Conservation (phyloP, 306 rosid species). For the Geum urbanum region DNA sequence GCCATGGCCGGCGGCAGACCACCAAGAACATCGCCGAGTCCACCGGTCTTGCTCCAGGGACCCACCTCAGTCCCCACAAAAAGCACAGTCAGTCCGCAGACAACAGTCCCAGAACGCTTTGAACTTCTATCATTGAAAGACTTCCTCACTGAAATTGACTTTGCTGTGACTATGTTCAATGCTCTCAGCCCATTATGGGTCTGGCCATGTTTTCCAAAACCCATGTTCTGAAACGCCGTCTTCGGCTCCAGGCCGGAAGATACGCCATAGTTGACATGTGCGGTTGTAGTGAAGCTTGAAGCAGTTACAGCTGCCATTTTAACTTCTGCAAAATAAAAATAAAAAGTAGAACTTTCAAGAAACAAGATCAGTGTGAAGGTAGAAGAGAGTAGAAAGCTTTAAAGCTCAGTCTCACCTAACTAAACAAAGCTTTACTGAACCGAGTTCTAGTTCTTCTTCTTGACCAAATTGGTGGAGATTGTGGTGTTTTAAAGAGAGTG, state of each 20-base stretch:
- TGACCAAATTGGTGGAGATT: background rate
- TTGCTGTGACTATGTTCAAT: slow-evolving; percentile 32
- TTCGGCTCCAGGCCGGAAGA: slow-evolving; percentile 32
- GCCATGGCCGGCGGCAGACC: slow-evolving; percentile 81
- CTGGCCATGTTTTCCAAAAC: slow-evolving; percentile 30
- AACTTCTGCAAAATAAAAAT: slow-evolving; percentile 20
- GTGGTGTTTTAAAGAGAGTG: background rate
- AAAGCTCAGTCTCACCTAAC: background rate
- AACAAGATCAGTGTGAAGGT: background rate
- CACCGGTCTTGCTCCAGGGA: slow-evolving; percentile 87
- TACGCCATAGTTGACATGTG: slow-evolving; percentile 23
- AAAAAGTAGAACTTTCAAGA: background rate
- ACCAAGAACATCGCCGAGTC: slow-evolving; percentile 86
- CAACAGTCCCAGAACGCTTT: slow-evolving; percentile 23
- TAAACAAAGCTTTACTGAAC: background rate
- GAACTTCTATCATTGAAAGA: slow-evolving; percentile 23
- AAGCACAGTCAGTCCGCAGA: slow-evolving; percentile 45
- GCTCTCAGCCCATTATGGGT: slow-evolving; percentile 50
- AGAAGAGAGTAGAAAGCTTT: background rate
- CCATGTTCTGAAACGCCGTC: slow-evolving; percentile 20
- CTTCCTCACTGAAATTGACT: slow-evolving; percentile 21
- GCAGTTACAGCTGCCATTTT: slow-evolving; percentile 53
- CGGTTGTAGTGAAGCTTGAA: slow-evolving; percentile 39
- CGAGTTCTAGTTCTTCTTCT: background rate
- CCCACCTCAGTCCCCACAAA: slow-evolving; percentile 61